Conservation (phyloP, 768 basidiomycete species). For the Pleurotus djamor region DNA sequence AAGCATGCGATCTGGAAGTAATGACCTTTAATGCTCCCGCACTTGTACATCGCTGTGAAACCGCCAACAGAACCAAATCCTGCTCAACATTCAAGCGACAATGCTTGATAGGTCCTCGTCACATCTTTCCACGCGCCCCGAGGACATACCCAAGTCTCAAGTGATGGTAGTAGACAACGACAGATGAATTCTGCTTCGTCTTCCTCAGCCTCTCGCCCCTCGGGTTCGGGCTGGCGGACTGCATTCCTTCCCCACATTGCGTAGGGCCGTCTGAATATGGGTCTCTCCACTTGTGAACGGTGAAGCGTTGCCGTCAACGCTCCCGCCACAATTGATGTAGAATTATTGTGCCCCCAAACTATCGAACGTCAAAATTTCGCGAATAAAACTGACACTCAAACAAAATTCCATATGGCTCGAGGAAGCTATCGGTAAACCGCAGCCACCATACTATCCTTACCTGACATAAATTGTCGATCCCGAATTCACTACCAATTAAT, state of each 20-base stretch:
- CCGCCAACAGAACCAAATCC: not conserved
- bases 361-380: too few species aligned
- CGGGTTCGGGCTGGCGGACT: too few species aligned
- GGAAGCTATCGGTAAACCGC: too few species aligned
- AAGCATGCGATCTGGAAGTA: not conserved
- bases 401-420: too few species aligned
- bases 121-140: not conserved
- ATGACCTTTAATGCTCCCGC: not conserved
- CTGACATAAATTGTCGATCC: not conserved
- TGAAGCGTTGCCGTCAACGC: too few species aligned
- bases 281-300: too few species aligned
- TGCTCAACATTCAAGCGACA: conserved; percentile 4
- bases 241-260: too few species aligned
- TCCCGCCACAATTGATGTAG: too few species aligned
- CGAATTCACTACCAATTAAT: not conserved
- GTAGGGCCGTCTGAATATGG: too few species aligned
- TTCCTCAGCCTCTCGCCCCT: too few species aligned
- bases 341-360: too few species aligned
- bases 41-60: not conserved
- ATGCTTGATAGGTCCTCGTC: not conserved
- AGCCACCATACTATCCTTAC: not conserved
- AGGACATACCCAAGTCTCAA: not conserved
- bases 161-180: not conserved
- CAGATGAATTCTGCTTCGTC: not conserved
- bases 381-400: too few species aligned